Base-by-base conservation (phyloP, 2,329 filamentous ascomycete species). In the Fusarium sacchari region DNA sequence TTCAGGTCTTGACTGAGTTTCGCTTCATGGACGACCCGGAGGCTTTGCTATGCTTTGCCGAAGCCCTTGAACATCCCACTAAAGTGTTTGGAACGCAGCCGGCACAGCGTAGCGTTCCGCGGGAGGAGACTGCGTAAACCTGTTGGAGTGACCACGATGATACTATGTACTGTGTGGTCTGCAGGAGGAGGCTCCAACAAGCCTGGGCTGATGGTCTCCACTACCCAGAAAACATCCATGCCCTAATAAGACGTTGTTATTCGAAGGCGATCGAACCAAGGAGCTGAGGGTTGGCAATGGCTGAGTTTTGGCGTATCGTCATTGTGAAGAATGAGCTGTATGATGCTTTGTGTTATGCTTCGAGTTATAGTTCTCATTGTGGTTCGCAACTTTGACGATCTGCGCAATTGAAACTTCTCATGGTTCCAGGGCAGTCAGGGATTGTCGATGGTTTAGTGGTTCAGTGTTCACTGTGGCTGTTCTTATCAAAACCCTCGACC, bases 141-240 rank as follows among this genome's bases (percentile, higher is more conserved):
- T 70, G 47, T 73, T 65, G 43, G 59, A 70, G 50, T 47, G 58
- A 46, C 40, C 50, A 47, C 58, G 53, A 68, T 60, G 53, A 58
- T 63, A 69, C 53, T 47, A 28, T 7, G 7, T 28, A 69, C 58
- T 52, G 63, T 52, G 63, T 65, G 55, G 71, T 58, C 71, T 71
- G 70, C 70, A 73, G 66, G 70, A 73, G 60, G 70, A 56, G 68
- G 40, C 66, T 71, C 69, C 58, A 55, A 63, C 58, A 55, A 63
- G 71, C 47, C 61, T 71, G 57, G 60, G 70, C 71, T 73, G 70
- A 71, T 71, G 70, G 47, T 66, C 70, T 47, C 71, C 71, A 73
- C 70, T 62, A 47, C 60, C 60, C 47, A 62, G 56, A 71, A 39
- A 69, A 43, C 56, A 65, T 42, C 65, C 70, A 73, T 73, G 70